A percentile compares a stretch with the other conserved stretches of the same genome.
Evolutionary conservation across 495 filamentous ascomycete genomes (phyloP).

Genomic region (Penicillium nucicola): DNA sequence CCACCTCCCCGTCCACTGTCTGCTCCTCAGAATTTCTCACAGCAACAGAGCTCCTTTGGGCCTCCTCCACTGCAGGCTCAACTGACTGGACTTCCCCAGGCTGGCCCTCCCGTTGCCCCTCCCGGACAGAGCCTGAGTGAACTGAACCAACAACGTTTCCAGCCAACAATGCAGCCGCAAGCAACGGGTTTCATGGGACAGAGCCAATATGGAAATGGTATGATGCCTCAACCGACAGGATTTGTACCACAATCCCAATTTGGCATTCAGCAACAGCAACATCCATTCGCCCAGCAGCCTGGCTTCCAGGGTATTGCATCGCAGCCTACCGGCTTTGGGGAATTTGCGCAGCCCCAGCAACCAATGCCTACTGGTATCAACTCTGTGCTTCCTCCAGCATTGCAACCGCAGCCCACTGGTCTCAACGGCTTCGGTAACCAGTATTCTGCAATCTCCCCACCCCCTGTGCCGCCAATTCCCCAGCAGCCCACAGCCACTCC

Average conservation of each 20-base stretch:
- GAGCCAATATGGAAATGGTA: constrained; percentile 43
- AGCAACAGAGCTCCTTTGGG: constrained; percentile 69
- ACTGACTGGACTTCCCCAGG: constrained; percentile 66
- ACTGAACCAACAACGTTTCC: constrained; percentile 62
- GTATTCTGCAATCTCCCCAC: constrained; percentile 36
- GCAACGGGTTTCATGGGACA: constrained; percentile 57
- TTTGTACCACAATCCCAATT: constrained; percentile 50
- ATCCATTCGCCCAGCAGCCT: constrained; percentile 18
- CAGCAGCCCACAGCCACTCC: constrained; percentile 54
- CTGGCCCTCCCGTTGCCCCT: constrained; percentile 55
- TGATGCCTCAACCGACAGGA: constrained; percentile 51
- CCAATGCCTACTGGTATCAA: constrained; percentile 50
- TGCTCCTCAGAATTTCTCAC: constrained; percentile 76
- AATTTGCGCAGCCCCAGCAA: constrained; percentile 45
- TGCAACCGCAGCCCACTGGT: constrained; percentile 53
- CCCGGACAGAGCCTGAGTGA: constrained; percentile 76
- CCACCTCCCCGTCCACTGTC: constrained; percentile 83
- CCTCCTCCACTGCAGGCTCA: constrained; percentile 78
- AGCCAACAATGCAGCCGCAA: constrained; percentile 49
- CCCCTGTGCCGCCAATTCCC: constrained; percentile 42
- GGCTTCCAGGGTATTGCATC: constrained; percentile 58
- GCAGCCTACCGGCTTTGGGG: constrained; percentile 65
- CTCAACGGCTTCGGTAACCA: constrained; percentile 53
- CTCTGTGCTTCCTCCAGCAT: constrained; percentile 38
- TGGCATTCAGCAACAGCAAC: constrained; percentile 52